These are phyloP conservation scores for Bjerkandera adusta DNA, from an alignment of 1,284 basidiomycete genomes.

Conservation along the genomic window DNA sequence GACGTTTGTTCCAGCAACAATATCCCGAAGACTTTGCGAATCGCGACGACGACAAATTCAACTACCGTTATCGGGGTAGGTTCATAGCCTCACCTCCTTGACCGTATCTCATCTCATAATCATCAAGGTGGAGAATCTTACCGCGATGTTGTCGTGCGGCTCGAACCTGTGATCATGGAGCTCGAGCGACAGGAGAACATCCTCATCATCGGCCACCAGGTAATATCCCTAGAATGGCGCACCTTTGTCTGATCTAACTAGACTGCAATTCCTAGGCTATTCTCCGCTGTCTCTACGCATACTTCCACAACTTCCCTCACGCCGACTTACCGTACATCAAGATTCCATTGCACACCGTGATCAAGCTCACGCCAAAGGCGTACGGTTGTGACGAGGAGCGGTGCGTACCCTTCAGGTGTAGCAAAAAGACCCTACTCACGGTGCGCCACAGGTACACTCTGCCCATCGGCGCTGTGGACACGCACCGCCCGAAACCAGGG, in stretches of 20 bases:
- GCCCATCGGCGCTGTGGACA: constrained; percentile 90
- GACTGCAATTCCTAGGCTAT: constrained; percentile 59
- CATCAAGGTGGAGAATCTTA: constrained; percentile 84
- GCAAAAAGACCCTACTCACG: not conserved
- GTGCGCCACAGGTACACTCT: constrained; percentile 65
- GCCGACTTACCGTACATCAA: constrained; percentile 98
- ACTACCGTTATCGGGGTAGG: constrained; percentile 90
- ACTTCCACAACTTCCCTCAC: constrained; percentile 92
- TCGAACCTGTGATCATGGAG: constrained; percentile 99
- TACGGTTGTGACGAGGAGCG: constrained; percentile 99
- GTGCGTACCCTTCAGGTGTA: constrained; percentile 38
- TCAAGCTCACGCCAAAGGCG: constrained; percentile 96
- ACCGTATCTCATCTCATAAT: not conserved
- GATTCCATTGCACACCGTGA: constrained; percentile 94
- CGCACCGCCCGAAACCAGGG: constrained; percentile 88
- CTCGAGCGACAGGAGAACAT: constrained; percentile 97
- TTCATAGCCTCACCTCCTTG: constrained; percentile 23
- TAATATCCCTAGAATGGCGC: constrained; percentile 30
- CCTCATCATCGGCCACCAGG: constrained; percentile 95
- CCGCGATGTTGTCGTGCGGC: constrained; percentile 90
- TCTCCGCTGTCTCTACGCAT: constrained; percentile 91
- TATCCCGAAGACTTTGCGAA: constrained; percentile 99
- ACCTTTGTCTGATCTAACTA: constrained; percentile 6
- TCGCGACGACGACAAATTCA: constrained; percentile 99
- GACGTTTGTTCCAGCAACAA: constrained; percentile 54